Percentiles rank a stretch among this genome's conserved stretches.
phyloP scores from a whole-genome alignment of 805 yeast genomes.

The Candida vaughaniae region DNA sequence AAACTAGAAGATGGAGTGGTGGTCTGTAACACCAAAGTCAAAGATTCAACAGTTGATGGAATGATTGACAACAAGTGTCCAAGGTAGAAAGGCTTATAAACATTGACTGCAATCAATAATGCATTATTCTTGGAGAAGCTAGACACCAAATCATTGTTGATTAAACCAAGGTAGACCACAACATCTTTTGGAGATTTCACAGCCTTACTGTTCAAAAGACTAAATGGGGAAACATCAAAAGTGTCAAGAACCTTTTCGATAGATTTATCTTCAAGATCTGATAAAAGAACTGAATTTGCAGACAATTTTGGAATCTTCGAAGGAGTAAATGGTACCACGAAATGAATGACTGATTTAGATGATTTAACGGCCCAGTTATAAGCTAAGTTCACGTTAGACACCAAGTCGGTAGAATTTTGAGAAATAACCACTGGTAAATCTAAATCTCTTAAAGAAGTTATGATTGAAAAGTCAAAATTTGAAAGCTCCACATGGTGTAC shows the following conservation, averaged over 20 bases:
- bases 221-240: constrained; percentile 29
- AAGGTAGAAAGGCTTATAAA: constrained; percentile 72
- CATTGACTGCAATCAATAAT: constrained; percentile 56
- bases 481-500: constrained; percentile 62
- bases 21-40: constrained; percentile 67
- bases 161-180: constrained; percentile 63
- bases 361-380: constrained; percentile 52
- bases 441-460: constrained; percentile 73
- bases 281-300: constrained; percentile 5
- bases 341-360: constrained; percentile 66
- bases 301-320: constrained; percentile 1
- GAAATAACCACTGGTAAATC: constrained; percentile 67
- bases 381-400: constrained; percentile 56
- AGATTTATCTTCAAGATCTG: constrained; percentile 9
- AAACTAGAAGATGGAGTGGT: constrained; percentile 36
- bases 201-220: constrained; percentile 25
- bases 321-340: constrained; percentile 43
- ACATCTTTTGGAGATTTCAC: constrained; percentile 42
- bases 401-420: constrained; percentile 49
- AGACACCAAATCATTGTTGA: constrained; percentile 41
- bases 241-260: constrained; percentile 23
- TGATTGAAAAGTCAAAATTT: constrained; percentile 63
- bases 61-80: constrained; percentile 47
- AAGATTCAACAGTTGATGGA: constrained; percentile 53
- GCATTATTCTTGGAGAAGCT: constrained; percentile 38